Evolutionary conservation across 352 stramenopile genomes (phyloP).

Genomic region (Thalassiosira mediterranea): DNA sequence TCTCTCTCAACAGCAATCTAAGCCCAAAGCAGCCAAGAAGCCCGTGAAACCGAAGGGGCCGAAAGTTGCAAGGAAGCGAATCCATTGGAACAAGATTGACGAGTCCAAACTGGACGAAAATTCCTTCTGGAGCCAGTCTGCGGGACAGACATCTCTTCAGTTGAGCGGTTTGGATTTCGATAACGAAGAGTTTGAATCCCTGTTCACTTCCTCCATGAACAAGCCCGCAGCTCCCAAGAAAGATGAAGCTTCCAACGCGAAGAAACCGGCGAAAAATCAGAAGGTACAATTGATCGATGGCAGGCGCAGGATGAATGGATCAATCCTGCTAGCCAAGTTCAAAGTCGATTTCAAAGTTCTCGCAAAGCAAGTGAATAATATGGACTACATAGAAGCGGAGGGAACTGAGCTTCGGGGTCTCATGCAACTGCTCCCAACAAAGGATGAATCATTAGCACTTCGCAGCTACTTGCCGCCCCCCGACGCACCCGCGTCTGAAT

Average conservation of each 20-base stretch:
- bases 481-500: slow-evolving; percentile 42
- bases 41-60: slow-evolving; percentile 13
- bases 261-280: slow-evolving; percentile 40
- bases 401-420: slow-evolving; percentile 61
- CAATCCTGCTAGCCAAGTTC: slow-evolving; percentile 90
- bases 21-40: slow-evolving; percentile 51
- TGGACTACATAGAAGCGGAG: slow-evolving; percentile 60
- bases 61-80: slow-evolving; percentile 52
- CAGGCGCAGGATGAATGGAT: slow-evolving; percentile 93
- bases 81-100: slow-evolving; percentile 84
- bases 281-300: slow-evolving; percentile 80
- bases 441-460: slow-evolving; percentile 53
- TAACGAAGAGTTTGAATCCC: slow-evolving; percentile 56
- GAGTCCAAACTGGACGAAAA: slow-evolving; percentile 79
- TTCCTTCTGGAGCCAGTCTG: slow-evolving; percentile 84
- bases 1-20: no score
- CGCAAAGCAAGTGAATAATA: slow-evolving; percentile 50
- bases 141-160: slow-evolving; percentile 42
- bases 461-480: slow-evolving; percentile 47
- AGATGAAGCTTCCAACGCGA: slow-evolving; percentile 15
- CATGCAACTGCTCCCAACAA: slow-evolving; percentile 59
- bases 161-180: slow-evolving; percentile 57
- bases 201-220: slow-evolving; percentile 49
- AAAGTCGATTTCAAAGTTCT: slow-evolving; percentile 90
- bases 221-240: slow-evolving; percentile 32